Base-by-base conservation (phyloP, 345 rosid species). In the Cardiospermum halicacabum region DNA sequence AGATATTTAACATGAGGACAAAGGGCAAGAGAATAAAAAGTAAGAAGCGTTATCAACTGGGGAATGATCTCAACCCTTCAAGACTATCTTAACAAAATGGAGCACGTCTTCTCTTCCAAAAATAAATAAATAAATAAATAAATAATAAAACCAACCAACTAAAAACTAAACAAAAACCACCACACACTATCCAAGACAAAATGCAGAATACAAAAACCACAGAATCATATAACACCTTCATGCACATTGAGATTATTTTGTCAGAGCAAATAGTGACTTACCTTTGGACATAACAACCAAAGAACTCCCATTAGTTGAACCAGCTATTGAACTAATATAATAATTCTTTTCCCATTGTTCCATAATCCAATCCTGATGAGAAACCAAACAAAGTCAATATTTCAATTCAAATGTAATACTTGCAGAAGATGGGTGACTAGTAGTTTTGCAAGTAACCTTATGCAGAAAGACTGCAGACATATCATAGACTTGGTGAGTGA, bases 281-380 rank as follows among this genome's bases (percentile, higher is more conserved):
- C 98, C 98, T 82, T 93, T 93, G 11, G 98, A 80, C 97, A 93
- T 93, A 53, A 90, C 92, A 58, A 93, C 98, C 77, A 90, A 71
- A 28, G 98, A 93, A 75, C 90, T 90, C 39, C 96, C 98, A 58
- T 93, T 93, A 72, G 61, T 73, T 39, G 98, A 84, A 61, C 98
- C 98, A 47, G 98, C 97, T 58, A 93, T 88, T 19, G 97, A 85
- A 72, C 92, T 93, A 64, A 93, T 93, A 70, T 93, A 93, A 71
- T 74, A 93, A 67, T 86, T 92, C 71, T 82, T 92, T 75, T 92
- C 98, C 98, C 98, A 93, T 51, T 93, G 97, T 60, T 90, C 98
- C 98, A 93, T 90, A 61, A 93, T 93, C 98, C 98, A 93, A 63
- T 90, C 96, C 98, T 92, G 81, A 69, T 15, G 63, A 71, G 40